Percentiles rank a stretch among this genome's conserved stretches.
phyloP scores from a whole-genome alignment of 495 filamentous ascomycete genomes.

The Trichocladium antarcticum region DNA sequence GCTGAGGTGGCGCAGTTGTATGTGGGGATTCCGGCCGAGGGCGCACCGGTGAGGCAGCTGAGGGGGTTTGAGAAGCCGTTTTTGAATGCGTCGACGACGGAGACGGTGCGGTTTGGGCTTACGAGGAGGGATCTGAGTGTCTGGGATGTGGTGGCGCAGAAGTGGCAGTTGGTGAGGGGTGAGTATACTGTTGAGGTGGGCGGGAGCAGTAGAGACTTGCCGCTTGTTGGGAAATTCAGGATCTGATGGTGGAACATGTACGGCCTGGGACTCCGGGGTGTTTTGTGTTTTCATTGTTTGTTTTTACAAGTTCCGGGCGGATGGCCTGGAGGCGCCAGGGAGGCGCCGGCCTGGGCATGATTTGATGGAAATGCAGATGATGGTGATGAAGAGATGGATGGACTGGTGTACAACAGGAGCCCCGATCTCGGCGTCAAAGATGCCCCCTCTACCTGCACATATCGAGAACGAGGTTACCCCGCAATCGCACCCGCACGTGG shows the following conservation, averaged over 20 bases:
- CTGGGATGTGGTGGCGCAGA: constrained; percentile 52
- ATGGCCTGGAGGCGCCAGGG: too few relatives aligned
- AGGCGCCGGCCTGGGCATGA: too few relatives aligned
- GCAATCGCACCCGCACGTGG: too few relatives aligned
- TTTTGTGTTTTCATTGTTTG: not conserved
- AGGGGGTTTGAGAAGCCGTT: constrained; percentile 56
- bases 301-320: too few relatives aligned
- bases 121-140: constrained; percentile 55
- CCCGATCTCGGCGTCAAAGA: too few relatives aligned
- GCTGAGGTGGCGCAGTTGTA: constrained; percentile 56
- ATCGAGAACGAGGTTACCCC: too few relatives aligned
- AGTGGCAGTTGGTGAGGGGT: constrained; percentile 45
- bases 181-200: constrained; percentile 44
- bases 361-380: too few relatives aligned
- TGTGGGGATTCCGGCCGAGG: constrained; percentile 40
- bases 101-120: constrained; percentile 43
- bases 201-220: constrained; percentile 55
- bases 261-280: not conserved
- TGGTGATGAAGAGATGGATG: too few relatives aligned
- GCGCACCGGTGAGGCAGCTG: constrained; percentile 44
- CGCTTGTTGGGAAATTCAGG: constrained; percentile 34
- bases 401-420: too few relatives aligned
- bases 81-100: constrained; percentile 33
- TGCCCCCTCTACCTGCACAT: too few relatives aligned
- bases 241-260: constrained; percentile 8